Base-by-base conservation (phyloP, 129 eudicot species). In the Tanacetum coccineum region DNA sequence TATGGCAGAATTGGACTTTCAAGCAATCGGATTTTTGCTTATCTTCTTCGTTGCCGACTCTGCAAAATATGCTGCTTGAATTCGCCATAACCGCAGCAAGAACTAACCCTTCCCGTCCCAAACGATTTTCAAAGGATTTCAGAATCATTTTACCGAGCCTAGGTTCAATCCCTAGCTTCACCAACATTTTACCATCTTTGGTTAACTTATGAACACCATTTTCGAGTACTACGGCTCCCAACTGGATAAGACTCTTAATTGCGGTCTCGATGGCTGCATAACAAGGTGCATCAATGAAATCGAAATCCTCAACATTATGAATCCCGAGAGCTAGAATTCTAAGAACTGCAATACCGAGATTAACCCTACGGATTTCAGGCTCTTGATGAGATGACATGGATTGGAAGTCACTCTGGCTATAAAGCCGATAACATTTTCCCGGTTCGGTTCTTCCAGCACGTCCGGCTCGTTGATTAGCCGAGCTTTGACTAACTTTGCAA, bases 391-490 rank as follows among this genome's bases (percentile, higher is more conserved):
- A 60, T 14, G 76, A 78, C 98, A 93, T 93, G 8, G 64, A 66
- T 45, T 19, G 66, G 60, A 80, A 86, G 67, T 88, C 95, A 12
- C 32, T 58, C 62, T 86, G 78, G 13, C 80, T 64, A 68, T 93
- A 93, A 6, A 93, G 86, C 68, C 98, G 76, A 57, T 82, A 93
- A 76, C 98, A 93, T 52, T 62, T 78, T 49, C 98, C 98, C 3
- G 96, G 92, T 21, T 88, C 95, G 0, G 98, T 93, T 79, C 98
- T 79, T 68, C 98, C 98, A 59, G 98, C 96, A 42, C 96, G 95
- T 18, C 98, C 98, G 36, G 95, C 92, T 15, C 98, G 85, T 66
- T 88, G 98, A 57, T 89, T 82, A 54, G 96, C 98, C 22, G 96
- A 84, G 59, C 98, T 86, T 83, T 89, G 90, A 82, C 98, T 88